Conservation (phyloP, 208 protist genomes). For the Phytomonas sp. region DNA sequence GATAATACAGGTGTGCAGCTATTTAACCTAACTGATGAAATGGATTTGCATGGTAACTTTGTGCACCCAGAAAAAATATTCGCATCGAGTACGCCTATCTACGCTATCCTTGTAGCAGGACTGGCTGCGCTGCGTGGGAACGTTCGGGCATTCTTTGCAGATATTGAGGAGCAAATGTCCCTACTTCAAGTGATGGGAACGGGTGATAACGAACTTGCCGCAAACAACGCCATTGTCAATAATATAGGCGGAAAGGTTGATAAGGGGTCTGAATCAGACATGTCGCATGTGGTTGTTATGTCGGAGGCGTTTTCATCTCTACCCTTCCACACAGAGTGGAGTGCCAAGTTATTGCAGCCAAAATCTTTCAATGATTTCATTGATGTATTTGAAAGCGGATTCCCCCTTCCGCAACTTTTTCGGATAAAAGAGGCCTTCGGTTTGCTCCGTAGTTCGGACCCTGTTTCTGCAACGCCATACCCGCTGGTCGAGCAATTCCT, state of each 20-base stretch:
- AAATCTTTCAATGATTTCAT: constrained; percentile 38
- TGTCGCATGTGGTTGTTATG: neutral
- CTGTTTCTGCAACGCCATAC: constrained; percentile 13
- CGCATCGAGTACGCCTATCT: constrained; percentile 21
- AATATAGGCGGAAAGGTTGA: neutral
- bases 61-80: constrained; percentile 24
- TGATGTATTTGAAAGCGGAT: constrained; percentile 24
- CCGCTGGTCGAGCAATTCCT: constrained; percentile 68
- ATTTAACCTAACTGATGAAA: constrained; percentile 34
- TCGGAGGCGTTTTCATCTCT: neutral
- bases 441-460: constrained; percentile 7
- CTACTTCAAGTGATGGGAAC: constrained; percentile 33
- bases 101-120: constrained; percentile 33
- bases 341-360: constrained; percentile 22
- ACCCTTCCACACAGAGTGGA: constrained; percentile 19
- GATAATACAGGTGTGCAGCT: constrained; percentile 68
- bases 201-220: neutral
- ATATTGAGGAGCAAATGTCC: constrained; percentile 26
- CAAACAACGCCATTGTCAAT: neutral
- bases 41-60: constrained; percentile 35
- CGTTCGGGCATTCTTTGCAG: constrained; percentile 33
- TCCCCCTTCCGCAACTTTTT: constrained; percentile 38
- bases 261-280: neutral
- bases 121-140: constrained; percentile 41
- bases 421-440: constrained; percentile 37